Evolutionary conservation across 1,284 basidiomycete genomes (phyloP).

Genomic region (Irpex sp.): DNA sequence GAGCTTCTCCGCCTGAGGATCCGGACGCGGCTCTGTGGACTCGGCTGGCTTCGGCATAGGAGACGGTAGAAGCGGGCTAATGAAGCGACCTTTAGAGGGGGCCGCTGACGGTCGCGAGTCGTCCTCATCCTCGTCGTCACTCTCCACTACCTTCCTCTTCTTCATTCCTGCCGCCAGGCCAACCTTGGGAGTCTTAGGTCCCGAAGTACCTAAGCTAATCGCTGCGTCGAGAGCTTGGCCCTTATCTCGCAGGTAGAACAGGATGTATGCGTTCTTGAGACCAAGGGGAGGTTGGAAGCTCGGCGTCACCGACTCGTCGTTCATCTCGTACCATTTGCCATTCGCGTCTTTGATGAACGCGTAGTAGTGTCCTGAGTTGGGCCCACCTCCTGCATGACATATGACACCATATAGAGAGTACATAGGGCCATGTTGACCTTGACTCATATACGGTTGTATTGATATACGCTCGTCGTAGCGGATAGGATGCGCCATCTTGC

Average conservation of each 20-base stretch:
- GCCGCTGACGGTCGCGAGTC: conserved; percentile 44
- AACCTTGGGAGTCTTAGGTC: conserved; percentile 25
- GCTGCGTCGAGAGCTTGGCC: conserved; percentile 68
- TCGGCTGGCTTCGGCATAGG: conserved; percentile 21
- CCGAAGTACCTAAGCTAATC: conserved; percentile 28
- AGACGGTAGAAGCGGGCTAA: conserved; percentile 62
- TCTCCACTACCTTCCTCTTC: conserved; percentile 47
- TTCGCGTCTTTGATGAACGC: conserved; percentile 76
- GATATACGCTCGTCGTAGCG: conserved; percentile 79
- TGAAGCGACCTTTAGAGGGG: conserved; percentile 47
- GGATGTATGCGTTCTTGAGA: conserved; percentile 85
- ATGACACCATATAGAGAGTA: conserved; percentile 93
- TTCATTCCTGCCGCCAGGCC: conserved; percentile 55
- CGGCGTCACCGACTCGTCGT: conserved; percentile 78
- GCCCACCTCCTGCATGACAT: conserved; percentile 89
- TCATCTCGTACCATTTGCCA: conserved; percentile 88
- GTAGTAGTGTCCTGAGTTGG: conserved; percentile 96
- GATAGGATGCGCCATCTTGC: conserved; percentile 80
- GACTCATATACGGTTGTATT: conserved; percentile 82
- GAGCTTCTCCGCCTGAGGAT: conserved; percentile 59
- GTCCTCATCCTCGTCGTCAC: conserved; percentile 40
- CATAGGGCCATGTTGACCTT: conserved; percentile 67
- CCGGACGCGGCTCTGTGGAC: conserved; percentile 24
- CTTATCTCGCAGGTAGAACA: conserved; percentile 87
- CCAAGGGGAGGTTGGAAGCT: conserved; percentile 43